Evolutionary conservation across 2,329 filamentous ascomycete genomes (phyloP).

Genomic region (Dothidotthia symphoricarpi): DNA sequence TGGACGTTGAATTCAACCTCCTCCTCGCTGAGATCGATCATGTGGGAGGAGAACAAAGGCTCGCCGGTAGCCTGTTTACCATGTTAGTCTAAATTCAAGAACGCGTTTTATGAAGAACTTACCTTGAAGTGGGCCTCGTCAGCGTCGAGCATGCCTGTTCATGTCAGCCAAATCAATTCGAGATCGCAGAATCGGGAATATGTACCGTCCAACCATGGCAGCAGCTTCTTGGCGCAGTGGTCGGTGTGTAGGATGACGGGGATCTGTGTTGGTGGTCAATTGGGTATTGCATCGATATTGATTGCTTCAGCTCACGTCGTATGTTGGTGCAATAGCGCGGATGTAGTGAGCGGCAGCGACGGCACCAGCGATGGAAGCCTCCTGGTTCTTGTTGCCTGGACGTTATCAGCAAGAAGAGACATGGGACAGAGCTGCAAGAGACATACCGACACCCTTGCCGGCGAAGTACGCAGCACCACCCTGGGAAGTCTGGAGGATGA

Average conservation of each 20-base stretch:
- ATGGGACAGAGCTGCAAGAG: background rate
- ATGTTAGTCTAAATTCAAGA: too few species aligned
- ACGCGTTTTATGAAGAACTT: slow-evolving; percentile 4
- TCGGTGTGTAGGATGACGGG: slow-evolving; percentile 69
- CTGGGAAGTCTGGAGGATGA: slow-evolving; percentile 42
- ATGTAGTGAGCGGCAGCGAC: slow-evolving; percentile 87
- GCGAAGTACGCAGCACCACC: slow-evolving; percentile 64
- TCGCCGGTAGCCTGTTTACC: slow-evolving; percentile 44
- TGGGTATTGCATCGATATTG: too few species aligned
- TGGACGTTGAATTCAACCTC: slow-evolving; percentile 76
- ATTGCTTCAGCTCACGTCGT: too few species aligned
- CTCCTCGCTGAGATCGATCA: slow-evolving; percentile 94
- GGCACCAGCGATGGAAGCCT: slow-evolving; percentile 82
- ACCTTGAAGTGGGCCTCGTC: slow-evolving; percentile 95
- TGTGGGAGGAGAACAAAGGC: slow-evolving; percentile 94
- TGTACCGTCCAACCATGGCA: slow-evolving; percentile 80
- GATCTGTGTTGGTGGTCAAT: too few species aligned
- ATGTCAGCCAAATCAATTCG: slow-evolving; percentile 35
- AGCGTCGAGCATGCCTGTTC: slow-evolving; percentile 61
- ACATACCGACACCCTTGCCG: slow-evolving; percentile 49
- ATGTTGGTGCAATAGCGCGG: slow-evolving; percentile 79
- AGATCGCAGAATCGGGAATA: slow-evolving; percentile 48
- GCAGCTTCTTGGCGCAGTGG: slow-evolving; percentile 99
- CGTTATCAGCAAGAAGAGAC: background rate
- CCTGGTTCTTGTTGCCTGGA: slow-evolving; percentile 59